These are phyloP conservation scores for Tilletia setariae DNA, from an alignment of 1,284 basidiomycete species.

Conservation along the genomic window DNA sequence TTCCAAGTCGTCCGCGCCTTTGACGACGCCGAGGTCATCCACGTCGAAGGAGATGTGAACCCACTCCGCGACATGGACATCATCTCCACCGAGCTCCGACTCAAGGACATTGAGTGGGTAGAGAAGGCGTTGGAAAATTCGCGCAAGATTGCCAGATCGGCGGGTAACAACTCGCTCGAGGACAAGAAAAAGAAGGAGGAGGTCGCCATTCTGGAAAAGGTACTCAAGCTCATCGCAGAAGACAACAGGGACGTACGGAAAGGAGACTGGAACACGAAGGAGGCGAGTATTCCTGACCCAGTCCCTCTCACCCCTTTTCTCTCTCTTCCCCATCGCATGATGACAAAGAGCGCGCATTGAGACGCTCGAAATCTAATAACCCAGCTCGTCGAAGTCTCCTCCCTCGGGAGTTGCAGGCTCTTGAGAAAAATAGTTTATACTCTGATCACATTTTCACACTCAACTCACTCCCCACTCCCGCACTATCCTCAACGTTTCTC, in stretches of 20 bases:
- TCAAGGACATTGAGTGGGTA: conserved; percentile 99
- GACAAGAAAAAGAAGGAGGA: conserved; percentile 97
- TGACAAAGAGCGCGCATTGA: conserved; percentile 69
- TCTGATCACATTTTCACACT: too few relatives aligned
- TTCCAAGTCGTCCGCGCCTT: conserved; percentile 98
- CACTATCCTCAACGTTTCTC: too few relatives aligned
- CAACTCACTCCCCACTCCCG: conserved; percentile 15
- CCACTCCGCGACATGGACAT: conserved; percentile 97
- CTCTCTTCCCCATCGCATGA: conserved; percentile 56
- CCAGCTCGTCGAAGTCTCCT: conserved; percentile 65
- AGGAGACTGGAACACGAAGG: conserved; percentile 91
- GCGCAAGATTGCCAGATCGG: conserved; percentile 54
- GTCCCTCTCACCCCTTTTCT: neutral
- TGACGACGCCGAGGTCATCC: conserved; percentile 96
- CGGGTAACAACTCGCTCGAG: conserved; percentile 77
- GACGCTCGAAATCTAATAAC: conserved; percentile 67
- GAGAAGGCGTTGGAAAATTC: conserved; percentile 77
- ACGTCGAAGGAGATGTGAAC: conserved; percentile 97
- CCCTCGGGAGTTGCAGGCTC: conserved; percentile 52
- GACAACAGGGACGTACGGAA: conserved; percentile 92
- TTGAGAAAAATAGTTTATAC: conserved; percentile 45
- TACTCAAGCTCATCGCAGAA: conserved; percentile 73
- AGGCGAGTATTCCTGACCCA: conserved; percentile 73
- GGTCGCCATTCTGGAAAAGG: conserved; percentile 77
- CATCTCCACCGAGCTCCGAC: conserved; percentile 72